phyloP scores from a whole-genome alignment of 345 rosid species.

The Bruguiera parviflora region DNA sequence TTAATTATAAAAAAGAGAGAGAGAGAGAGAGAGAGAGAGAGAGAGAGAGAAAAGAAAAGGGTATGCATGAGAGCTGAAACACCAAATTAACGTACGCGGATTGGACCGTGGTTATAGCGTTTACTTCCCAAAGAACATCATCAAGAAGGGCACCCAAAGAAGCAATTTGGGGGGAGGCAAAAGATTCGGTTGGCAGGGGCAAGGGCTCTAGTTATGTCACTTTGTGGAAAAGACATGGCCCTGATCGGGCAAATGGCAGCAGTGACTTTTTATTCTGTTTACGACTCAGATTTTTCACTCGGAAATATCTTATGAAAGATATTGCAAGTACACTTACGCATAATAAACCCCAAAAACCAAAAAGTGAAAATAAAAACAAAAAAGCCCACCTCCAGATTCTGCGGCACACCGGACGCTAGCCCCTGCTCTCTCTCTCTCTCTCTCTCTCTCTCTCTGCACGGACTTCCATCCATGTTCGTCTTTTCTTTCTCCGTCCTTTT shows the following conservation, averaged over 20 bases:
- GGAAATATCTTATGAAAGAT: constrained; percentile 9
- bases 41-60: no score
- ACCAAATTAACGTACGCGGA: no score
- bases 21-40: no score
- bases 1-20: no score
- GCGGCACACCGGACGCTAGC: no score
- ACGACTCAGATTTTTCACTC: neutral
- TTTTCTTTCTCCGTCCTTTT: neutral
- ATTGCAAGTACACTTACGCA: constrained; percentile 3
- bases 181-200: neutral
- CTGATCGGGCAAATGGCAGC: neutral
- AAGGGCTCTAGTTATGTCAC: constrained; percentile 7
- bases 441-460: neutral
- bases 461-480: constrained; percentile 11
- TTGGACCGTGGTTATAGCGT: neutral
- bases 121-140: neutral
- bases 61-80: no score
- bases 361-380: no score
- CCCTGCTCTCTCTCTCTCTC: neutral
- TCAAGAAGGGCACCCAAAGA: neutral
- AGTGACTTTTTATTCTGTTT: neutral
- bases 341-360: no score
- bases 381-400: no score
- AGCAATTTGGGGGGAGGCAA: neutral
- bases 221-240: neutral